A percentile compares a stretch with the other conserved stretches of the same genome.
phyloP scores from a whole-genome alignment of 768 basidiomycete species.

The Collybia sordida region DNA sequence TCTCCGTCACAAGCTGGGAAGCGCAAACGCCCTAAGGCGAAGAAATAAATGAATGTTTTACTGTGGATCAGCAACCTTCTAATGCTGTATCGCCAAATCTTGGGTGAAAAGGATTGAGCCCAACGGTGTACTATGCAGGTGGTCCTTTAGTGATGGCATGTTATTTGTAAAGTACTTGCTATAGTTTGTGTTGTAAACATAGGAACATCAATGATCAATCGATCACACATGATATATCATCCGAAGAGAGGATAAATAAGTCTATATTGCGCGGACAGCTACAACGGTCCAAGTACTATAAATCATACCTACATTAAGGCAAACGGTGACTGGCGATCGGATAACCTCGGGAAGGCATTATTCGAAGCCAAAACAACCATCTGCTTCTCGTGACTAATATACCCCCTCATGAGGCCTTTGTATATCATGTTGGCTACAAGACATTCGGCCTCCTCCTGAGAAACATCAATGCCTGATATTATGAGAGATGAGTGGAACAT shows the following conservation, averaged over 20 bases:
- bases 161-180: too few relatives aligned
- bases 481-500: constrained; percentile 78
- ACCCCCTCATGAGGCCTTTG: constrained; percentile 90
- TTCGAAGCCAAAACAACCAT: constrained; percentile 85
- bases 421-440: constrained; percentile 94
- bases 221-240: too few relatives aligned
- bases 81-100: too few relatives aligned
- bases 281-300: too few relatives aligned
- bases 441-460: constrained; percentile 87
- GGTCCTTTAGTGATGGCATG: too few relatives aligned
- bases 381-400: constrained; percentile 94
- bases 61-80: too few relatives aligned
- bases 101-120: too few relatives aligned
- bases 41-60: not conserved
- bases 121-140: too few relatives aligned
- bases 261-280: too few relatives aligned
- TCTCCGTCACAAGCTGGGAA: constrained; percentile 10
- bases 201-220: too few relatives aligned
- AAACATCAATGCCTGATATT: constrained; percentile 68
- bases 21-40: constrained; percentile 13
- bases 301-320: constrained; percentile 25
- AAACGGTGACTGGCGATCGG: constrained; percentile 60
- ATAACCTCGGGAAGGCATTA: constrained; percentile 78
- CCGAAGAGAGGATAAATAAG: too few relatives aligned
- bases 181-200: too few relatives aligned